These are phyloP conservation scores for Castanopsis chinensis DNA, from an alignment of 306 rosid genomes.

Conservation along the genomic window DNA sequence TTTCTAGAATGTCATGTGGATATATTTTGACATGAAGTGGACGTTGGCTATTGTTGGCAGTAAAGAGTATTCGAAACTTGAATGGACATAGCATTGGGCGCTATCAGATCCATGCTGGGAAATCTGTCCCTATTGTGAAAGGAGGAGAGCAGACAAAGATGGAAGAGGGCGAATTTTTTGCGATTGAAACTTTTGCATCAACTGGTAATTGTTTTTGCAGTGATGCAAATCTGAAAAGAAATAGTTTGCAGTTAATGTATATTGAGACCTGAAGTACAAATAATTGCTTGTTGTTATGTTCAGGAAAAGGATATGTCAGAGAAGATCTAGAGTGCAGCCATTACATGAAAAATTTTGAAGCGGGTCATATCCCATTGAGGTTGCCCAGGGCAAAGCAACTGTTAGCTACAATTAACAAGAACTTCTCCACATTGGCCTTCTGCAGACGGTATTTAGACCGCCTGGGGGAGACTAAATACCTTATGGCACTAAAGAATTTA, in stretches of 20 bases:
- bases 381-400: conserved; percentile 92
- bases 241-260: conserved; percentile 18
- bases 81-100: conserved; percentile 97
- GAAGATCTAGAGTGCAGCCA: conserved; percentile 99
- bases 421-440: conserved; percentile 94
- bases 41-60: conserved; percentile 35
- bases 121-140: conserved; percentile 92
- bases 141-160: conserved; percentile 99
- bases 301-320: conserved; percentile 92
- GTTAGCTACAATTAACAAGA: conserved; percentile 77
- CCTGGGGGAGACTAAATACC: conserved; percentile 91
- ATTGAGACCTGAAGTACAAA: not conserved
- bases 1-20: not conserved
- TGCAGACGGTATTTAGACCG: conserved; percentile 93
- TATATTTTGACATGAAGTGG: not conserved
- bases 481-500: conserved; percentile 87
- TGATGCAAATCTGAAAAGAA: conserved; percentile 11
- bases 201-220: conserved; percentile 58
- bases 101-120: conserved; percentile 96
- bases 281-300: conserved; percentile 23
- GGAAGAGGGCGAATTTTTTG: conserved; percentile 99
- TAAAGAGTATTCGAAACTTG: conserved; percentile 91
- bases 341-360: conserved; percentile 94
- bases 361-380: conserved; percentile 87
- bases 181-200: conserved; percentile 93